Conservation (phyloP, 331 rosid genomes). For the Stylosanthes scabra region DNA sequence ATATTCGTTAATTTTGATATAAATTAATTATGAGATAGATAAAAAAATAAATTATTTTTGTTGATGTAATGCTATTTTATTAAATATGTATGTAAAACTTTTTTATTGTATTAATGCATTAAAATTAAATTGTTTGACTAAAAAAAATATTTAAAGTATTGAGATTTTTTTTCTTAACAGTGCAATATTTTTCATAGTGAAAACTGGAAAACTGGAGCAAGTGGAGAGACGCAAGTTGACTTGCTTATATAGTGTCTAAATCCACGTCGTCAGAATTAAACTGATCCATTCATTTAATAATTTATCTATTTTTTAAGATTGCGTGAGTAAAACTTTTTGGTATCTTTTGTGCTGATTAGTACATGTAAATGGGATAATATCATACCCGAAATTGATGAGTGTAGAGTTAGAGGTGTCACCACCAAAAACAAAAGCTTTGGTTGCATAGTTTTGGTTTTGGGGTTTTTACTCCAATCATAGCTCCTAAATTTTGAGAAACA, state of each 20-base stretch:
- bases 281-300: slow-evolving; percentile 8
- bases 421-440: too few relatives aligned
- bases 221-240: slow-evolving; percentile 38
- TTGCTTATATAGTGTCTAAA: slow-evolving; percentile 33
- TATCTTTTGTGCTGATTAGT: not conserved
- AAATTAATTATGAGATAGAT: too few relatives aligned
- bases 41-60: too few relatives aligned
- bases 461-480: too few relatives aligned
- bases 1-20: too few relatives aligned
- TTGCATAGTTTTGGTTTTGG: too few relatives aligned
- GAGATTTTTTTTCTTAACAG: not conserved
- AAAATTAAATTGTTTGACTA: not conserved
- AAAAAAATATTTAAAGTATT: not conserved
- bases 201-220: not conserved
- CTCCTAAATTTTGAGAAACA: too few relatives aligned
- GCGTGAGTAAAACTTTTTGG: not conserved
- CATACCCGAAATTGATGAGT: too few relatives aligned
- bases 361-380: too few relatives aligned
- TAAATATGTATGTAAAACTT: too few relatives aligned
- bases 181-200: not conserved
- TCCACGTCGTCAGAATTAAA: slow-evolving; percentile 41
- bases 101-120: not conserved
- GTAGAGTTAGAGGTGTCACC: too few relatives aligned
- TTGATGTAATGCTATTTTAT: too few relatives aligned
- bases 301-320: not conserved